Base-by-base conservation (phyloP, 176 grass and related monocot genomes). In the Oryza meyeriana region DNA sequence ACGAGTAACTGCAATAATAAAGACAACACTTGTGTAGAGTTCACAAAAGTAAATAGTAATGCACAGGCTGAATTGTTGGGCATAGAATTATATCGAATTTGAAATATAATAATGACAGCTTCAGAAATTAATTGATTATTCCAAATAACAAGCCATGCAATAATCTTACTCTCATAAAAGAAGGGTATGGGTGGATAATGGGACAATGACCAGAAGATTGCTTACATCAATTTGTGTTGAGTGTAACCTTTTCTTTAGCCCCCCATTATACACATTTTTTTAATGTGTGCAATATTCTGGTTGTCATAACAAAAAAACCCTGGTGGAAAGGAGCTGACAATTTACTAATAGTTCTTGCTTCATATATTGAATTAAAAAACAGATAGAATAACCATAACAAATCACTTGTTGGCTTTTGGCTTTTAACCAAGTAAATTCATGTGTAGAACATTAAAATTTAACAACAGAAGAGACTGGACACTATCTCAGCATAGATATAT, bases 1-100 rank as follows among this genome's bases (percentile, higher is more conserved):
- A 65, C 90, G 83, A 62, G 90, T 88, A 86, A 88, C 96, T 98
- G 85, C 39, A 61, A 82, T 47, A n/a, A 86, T 36, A 52, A 89
- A 86, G 68, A 42, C 7, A 1, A 38, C 42, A 73, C 48, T 39
- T n/a, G n/a, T 16, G 5, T 68, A 69, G 52, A 65, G 84, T 58
- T 39, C 61, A 78, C 36, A 69, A 36, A 48, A 14, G 52, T 17
- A 79, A 48, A 69, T 35, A 26, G 39, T 39, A 83, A 72, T 5
- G 50, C 24, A 64, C 61, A 52, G 3, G 79, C 63, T 80, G 44
- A 69, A 36, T 18, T 87, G 73, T 69, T 78, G 62, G 45, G 67
- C 82, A 90, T 79, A 75, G 34, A 90, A 62, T 13, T 84, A 78
- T 22, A 80, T 9, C 17, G 4, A 26, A 63, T 8, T 58, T 58